Conservation (phyloP, 2,329 filamentous ascomycete species). For the Pseudogymnoascus verrucosus region DNA sequence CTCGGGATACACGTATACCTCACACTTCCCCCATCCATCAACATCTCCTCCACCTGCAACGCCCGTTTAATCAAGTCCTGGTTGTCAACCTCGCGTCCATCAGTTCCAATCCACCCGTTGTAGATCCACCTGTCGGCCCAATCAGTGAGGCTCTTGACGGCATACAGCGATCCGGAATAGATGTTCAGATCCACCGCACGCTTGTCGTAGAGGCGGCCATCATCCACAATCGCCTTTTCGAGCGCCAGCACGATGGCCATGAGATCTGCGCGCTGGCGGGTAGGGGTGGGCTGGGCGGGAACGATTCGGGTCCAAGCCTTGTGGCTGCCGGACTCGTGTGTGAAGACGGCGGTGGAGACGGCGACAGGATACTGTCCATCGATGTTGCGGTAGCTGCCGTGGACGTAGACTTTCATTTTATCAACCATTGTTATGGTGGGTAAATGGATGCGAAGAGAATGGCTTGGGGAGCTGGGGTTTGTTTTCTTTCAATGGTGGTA, state of each 20-base stretch:
- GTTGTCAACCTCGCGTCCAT: background rate
- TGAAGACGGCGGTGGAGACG: background rate
- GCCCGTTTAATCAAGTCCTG: background rate
- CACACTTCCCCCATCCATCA: constrained; percentile 2
- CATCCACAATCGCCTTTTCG: background rate
- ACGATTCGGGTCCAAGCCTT: constrained; percentile 1
- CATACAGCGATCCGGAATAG: background rate
- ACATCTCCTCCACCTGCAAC: background rate
- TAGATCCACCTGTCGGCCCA: constrained; percentile 3
- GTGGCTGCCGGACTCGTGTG: background rate
- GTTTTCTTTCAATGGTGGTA: background rate
- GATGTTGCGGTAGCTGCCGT: background rate
- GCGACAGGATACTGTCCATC: background rate
- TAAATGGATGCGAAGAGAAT: background rate
- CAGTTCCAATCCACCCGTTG: background rate
- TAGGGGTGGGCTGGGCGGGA: background rate
- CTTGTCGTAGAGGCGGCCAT: background rate
- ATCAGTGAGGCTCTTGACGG: background rate
- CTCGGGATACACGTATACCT: background rate
- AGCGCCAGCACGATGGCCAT: background rate
- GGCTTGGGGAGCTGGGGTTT: background rate
- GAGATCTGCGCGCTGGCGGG: background rate
- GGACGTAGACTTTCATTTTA: background rate
- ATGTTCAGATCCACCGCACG: background rate
- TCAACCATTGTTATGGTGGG: background rate